Percentiles rank a stretch among this genome's conserved stretches.
Conservation (phyloP, 371 early-diverging fungal genomes). For the Mucor irregularis region DNA sequence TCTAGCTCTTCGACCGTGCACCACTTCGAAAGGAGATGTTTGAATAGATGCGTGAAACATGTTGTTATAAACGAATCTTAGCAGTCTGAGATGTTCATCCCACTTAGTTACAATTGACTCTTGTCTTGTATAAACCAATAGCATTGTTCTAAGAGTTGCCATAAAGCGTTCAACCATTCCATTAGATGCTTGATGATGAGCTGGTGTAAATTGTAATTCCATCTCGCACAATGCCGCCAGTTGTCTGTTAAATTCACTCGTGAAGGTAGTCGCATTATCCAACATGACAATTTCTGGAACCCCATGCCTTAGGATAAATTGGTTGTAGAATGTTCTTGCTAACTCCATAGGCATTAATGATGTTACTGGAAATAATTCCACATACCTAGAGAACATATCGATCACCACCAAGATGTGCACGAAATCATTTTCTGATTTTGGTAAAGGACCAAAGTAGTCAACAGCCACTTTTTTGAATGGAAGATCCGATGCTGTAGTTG, state of each 20-base stretch:
- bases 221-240: background rate
- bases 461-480: background rate
- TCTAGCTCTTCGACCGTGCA: too few relatives aligned
- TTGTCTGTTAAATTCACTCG: background rate
- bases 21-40: too few relatives aligned
- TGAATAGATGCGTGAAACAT: too few relatives aligned
- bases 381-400: background rate
- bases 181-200: slow-evolving; percentile 8
- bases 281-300: background rate
- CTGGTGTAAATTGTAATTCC: too few relatives aligned
- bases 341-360: background rate
- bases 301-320: background rate
- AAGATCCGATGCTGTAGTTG: background rate
- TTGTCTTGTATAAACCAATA: too few relatives aligned
- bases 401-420: background rate
- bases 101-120: too few relatives aligned
- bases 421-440: background rate
- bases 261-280: background rate
- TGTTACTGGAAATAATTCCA: background rate
- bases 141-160: too few relatives aligned
- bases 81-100: too few relatives aligned
- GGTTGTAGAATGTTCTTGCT: background rate
- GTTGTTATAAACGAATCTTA: too few relatives aligned
- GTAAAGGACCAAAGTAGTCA: slow-evolving; percentile 3
- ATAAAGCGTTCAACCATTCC: slow-evolving; percentile 8